Conservation (phyloP, 176 grass and related monocot genomes). For the Themeda triandra region DNA sequence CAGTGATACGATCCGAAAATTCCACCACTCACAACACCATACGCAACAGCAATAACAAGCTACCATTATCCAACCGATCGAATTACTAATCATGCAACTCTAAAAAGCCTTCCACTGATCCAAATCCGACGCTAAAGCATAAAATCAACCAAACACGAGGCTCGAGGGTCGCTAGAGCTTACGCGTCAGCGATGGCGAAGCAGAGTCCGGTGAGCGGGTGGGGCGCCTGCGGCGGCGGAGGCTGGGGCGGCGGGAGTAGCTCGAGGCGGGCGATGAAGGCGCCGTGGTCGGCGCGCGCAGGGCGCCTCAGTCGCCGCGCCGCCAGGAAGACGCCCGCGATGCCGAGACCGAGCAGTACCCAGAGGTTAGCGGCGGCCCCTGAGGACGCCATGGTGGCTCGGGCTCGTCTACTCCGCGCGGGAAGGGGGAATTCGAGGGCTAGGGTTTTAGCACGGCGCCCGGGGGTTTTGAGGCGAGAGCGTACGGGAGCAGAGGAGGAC, state of each 20-base stretch:
- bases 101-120: neutral
- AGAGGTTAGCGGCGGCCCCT: constrained; percentile 61
- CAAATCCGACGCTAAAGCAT: neutral
- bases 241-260: constrained; percentile 78
- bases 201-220: constrained; percentile 82
- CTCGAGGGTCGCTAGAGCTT: constrained; percentile 14
- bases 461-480: constrained; percentile 19
- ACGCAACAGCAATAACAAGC: neutral
- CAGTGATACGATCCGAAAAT: neutral
- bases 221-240: constrained; percentile 81
- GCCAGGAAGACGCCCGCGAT: constrained; percentile 75
- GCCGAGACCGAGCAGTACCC: constrained; percentile 87
- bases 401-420: neutral
- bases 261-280: constrained; percentile 78
- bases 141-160: neutral
- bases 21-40: neutral
- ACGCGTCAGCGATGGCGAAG: constrained; percentile 92
- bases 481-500: constrained; percentile 9
- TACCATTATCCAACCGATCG: neutral
- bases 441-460: constrained; percentile 37
- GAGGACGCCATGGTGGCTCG: constrained; percentile 51
- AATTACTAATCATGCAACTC: neutral
- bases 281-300: constrained; percentile 66
- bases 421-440: neutral
- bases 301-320: constrained; percentile 54